Percentiles rank a stretch among this genome's conserved stretches.
Conservation (phyloP, 1,284 basidiomycete genomes). For the Vanrija humicola region DNA sequence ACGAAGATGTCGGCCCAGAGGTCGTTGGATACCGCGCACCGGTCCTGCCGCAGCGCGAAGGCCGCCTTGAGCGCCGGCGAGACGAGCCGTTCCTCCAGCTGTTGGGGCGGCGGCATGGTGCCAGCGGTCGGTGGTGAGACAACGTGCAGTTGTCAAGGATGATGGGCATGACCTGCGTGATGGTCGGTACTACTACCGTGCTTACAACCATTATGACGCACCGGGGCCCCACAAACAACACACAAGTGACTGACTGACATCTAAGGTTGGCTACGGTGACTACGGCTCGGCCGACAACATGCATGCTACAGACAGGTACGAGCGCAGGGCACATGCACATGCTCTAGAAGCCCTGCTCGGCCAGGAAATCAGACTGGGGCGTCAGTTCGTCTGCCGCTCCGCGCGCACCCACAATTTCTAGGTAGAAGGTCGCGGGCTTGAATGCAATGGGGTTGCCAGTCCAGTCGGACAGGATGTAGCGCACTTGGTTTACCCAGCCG, state of each 20-base stretch:
- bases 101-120: not conserved
- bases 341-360: slow-evolving; percentile 43
- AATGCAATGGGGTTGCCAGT: slow-evolving; percentile 84
- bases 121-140: not conserved
- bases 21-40: not conserved
- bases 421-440: slow-evolving; percentile 81
- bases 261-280: not conserved
- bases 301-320: not conserved
- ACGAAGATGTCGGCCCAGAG: not conserved
- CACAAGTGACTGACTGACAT: not conserved
- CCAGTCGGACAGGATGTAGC: slow-evolving; percentile 81
- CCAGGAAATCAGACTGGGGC: slow-evolving; percentile 43
- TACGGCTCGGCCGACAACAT: not conserved
- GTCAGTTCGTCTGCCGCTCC: not conserved
- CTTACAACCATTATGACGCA: not conserved
- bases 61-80: not conserved
- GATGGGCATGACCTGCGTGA: no score
- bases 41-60: not conserved
- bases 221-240: not conserved
- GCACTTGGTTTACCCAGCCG: slow-evolving; percentile 53
- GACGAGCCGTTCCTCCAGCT: not conserved
- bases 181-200: not conserved
- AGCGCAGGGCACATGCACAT: not conserved
- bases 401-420: slow-evolving; percentile 58
- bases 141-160: no score